Base-by-base conservation (phyloP, 257 asterid genomes). In the Solanum ossicruentum region DNA sequence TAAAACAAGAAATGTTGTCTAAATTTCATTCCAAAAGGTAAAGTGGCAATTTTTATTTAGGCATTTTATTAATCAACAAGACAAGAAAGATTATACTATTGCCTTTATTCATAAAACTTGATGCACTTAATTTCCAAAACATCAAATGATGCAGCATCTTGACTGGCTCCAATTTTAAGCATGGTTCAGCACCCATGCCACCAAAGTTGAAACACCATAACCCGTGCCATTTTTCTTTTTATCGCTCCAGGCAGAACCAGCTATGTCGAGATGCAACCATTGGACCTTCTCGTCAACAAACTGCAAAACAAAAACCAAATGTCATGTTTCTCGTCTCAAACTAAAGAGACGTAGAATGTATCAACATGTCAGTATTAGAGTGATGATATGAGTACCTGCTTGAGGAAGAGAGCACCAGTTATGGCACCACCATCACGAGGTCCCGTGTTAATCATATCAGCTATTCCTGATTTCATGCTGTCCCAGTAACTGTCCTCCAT, bases 401-500 rank as follows among this genome's bases (percentile, higher is more conserved):
- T 97, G 92, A 97, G 92, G 94, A 97, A 97, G 87, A 97, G 95
- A 86, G 99, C 98, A 23, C 98, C 99, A 0, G 94, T 92, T 88
- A 97, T 97, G 28, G 98, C 90, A 18, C 98, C 99, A 45, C 98
- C 99, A 86, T 87, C 94, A 86, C 98, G 95, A 73, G 95, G 92
- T 6, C 99, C 99, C 0, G 94, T 93, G 81, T 97, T 97, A 32
- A 92, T 98, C 99, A 97, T 95, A 89, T 97, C 99, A 49, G 99
- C 99, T 72, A 95, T 97, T 58, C 98, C 95, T 0, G 99, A 96
- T 85, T 93, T 96, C 99, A 96, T 96, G 7, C 94, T 84, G 66
- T 96, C 97, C 99, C 99, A 96, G 41, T 96, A 96, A 85, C 94
- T 93, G 55, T 96, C 99, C 91, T 96, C 99, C 93, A 96, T 43